Conservation (phyloP, 257 asterid genomes). For the Solanum raphanifolium region DNA sequence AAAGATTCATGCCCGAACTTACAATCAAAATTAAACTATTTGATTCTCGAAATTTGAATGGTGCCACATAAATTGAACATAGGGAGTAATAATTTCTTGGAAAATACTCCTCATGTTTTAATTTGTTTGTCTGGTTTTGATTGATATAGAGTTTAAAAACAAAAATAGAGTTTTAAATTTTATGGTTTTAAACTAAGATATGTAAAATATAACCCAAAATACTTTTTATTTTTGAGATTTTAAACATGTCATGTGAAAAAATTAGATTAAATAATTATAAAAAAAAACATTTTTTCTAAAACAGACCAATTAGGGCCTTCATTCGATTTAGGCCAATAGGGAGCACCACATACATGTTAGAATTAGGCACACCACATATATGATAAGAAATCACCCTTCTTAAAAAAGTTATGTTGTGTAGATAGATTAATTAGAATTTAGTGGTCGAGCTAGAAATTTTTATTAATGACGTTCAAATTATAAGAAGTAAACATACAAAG, state of each 20-base stretch:
- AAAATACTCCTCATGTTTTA: background rate
- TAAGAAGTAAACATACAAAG: background rate
- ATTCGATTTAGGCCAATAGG: background rate
- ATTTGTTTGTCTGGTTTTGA: background rate
- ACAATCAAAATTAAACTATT: background rate
- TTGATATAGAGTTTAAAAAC: background rate
- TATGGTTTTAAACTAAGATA: background rate
- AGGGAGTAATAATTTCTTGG: background rate
- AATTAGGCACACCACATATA: background rate
- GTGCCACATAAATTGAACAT: rapidly evolving
- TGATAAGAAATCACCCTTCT: background rate
- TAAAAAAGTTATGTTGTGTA: too few species aligned
- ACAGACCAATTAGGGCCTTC: background rate
- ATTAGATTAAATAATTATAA: background rate
- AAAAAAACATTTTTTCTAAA: too few species aligned
- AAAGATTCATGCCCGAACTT: background rate
- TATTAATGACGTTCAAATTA: background rate
- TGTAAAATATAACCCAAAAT: background rate
- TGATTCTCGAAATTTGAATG: background rate
- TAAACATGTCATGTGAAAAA: background rate
- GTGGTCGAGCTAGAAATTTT: rapidly evolving
- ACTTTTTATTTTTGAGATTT: background rate
- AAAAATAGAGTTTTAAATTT: background rate
- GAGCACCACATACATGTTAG: background rate
- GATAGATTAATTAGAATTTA: too few species aligned